Percentiles rank a stretch among this genome's conserved stretches.
Evolutionary conservation across 257 asterid species (phyloP).

Genomic region (Galeopsis tetrahit): DNA sequence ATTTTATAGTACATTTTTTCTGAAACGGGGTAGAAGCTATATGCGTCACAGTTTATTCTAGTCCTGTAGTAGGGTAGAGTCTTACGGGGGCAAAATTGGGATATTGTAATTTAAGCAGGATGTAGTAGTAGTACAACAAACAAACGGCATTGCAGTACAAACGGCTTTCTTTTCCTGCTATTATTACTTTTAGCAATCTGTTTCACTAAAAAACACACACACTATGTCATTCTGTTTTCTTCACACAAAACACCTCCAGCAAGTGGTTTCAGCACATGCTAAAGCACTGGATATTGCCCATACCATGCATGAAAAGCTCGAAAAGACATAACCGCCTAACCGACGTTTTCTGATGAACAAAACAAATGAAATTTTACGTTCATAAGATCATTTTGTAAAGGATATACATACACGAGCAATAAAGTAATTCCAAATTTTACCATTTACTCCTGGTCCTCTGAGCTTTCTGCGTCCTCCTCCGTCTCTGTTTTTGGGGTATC

Average conservation of each 20-base stretch:
- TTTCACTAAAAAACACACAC: constrained; percentile 28
- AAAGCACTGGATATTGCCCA: neutral
- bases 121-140: constrained; percentile 14
- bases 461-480: constrained; percentile 5
- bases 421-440: neutral
- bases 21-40: too few species aligned
- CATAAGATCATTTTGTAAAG: constrained; percentile 10
- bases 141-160: constrained; percentile 31
- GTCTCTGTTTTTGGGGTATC: constrained; percentile 40
- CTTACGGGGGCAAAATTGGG: constrained; percentile 31
- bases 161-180: neutral
- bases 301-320: neutral
- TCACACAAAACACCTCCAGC: constrained; percentile 28
- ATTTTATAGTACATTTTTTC: too few species aligned
- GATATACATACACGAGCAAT: constrained; percentile 8
- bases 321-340: neutral
- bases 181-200: constrained; percentile 3
- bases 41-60: neutral
- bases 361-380: neutral
- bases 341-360: constrained; percentile 2
- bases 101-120: neutral
- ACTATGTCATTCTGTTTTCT: constrained; percentile 38
- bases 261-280: constrained; percentile 17
- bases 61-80: neutral
- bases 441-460: constrained; percentile 34